These are phyloP conservation scores for Eucalyptus sp. DNA, from an alignment of 345 rosid genomes.

Conservation along the genomic window DNA sequence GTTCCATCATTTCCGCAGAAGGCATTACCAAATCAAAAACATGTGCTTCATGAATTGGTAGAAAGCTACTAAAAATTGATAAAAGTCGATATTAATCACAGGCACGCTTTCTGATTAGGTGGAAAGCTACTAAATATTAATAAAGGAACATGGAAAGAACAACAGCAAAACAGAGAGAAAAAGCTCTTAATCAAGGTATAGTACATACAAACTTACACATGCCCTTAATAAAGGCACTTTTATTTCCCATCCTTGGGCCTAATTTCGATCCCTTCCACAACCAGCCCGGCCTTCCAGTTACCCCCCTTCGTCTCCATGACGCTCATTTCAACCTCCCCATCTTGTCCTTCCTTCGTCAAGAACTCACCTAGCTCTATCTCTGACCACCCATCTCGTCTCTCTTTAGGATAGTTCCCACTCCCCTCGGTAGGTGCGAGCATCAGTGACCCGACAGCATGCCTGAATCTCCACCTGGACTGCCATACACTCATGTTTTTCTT, in stretches of 20 bases:
- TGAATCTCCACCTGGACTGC: neutral
- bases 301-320: neutral
- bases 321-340: neutral
- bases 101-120: neutral
- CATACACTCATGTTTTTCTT: fast-evolving
- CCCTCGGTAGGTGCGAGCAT: neutral
- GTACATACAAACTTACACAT: neutral
- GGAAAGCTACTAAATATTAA: neutral
- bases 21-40: neutral
- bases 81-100: neutral
- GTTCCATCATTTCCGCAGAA: too few species aligned
- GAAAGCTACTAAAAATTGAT: too few species aligned
- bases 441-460: neutral
- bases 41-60: neutral
- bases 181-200: neutral
- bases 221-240: neutral
- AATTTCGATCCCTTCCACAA: neutral
- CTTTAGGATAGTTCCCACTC: neutral
- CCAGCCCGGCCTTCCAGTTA: neutral
- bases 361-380: slow-evolving; percentile 17
- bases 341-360: slow-evolving; percentile 1
- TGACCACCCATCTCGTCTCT: neutral
- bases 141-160: neutral
- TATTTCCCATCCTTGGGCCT: neutral
- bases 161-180: neutral